Evolutionary conservation across 495 filamentous ascomycete species (phyloP).

Genomic region (Margaritispora aquatica): DNA sequence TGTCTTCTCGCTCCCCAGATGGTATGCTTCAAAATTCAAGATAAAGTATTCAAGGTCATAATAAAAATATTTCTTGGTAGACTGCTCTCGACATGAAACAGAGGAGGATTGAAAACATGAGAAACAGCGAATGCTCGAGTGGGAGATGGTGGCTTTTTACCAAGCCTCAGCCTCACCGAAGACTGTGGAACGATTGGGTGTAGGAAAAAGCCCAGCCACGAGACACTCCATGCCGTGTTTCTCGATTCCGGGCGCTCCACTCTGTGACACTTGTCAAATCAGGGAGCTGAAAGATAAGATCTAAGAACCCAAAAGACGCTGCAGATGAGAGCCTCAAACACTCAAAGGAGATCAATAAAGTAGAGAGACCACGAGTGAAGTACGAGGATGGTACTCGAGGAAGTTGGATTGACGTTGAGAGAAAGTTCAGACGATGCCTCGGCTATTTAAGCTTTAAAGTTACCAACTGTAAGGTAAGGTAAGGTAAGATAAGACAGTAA

Average conservation of each 20-base stretch:
- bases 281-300: neutral
- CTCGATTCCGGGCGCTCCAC: neutral
- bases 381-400: no score
- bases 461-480: no score
- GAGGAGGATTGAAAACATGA: neutral
- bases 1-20: neutral
- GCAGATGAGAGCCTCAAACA: neutral
- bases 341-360: neutral
- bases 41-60: no score
- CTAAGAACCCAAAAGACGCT: neutral
- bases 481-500: no score
- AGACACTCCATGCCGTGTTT: neutral
- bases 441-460: no score
- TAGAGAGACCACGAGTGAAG: no score
- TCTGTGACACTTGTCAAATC: neutral
- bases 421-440: neutral
- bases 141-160: neutral
- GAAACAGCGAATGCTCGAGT: neutral
- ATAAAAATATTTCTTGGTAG: no score
- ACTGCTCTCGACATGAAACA: neutral
- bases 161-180: neutral
- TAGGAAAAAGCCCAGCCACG: neutral
- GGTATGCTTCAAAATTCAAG: neutral
- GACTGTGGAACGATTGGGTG: neutral
- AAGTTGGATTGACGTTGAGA: neutral